Conservation (phyloP, 2,329 filamentous ascomycete genomes). For the Fusarium transvaalense region DNA sequence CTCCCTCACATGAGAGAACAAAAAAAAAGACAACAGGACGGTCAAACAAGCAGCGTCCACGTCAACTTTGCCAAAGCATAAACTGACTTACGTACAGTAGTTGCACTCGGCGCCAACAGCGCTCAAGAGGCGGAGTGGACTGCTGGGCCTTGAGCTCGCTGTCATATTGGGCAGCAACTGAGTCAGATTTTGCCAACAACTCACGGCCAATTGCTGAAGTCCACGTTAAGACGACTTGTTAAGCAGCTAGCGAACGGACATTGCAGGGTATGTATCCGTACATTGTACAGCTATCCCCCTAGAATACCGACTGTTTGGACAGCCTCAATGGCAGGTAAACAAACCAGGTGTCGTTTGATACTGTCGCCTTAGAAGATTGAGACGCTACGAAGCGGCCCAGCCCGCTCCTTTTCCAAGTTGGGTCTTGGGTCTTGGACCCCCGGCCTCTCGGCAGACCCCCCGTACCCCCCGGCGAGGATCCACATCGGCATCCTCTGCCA, state of each 20-base stretch:
- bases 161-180: conserved; percentile 48
- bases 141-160: conserved; percentile 21
- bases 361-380: conserved; percentile 25
- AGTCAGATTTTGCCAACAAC: conserved; percentile 33
- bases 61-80: conserved; percentile 32
- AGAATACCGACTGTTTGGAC: conserved; percentile 31
- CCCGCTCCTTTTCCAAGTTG: conserved; percentile 30
- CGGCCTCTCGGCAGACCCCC: conserved; percentile 29
- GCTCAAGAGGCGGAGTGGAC: conserved; percentile 25
- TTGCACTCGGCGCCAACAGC: conserved; percentile 19
- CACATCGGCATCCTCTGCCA: conserved; percentile 30
- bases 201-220: conserved; percentile 41
- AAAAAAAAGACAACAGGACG: conserved; percentile 15
- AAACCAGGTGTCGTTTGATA: conserved; percentile 10
- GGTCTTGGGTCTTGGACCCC: conserved; percentile 6
- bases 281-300: background rate
- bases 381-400: conserved; percentile 36
- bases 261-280: conserved; percentile 13
- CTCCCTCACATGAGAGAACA: conserved; percentile 39
- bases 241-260: conserved; percentile 14
- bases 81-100: conserved; percentile 29
- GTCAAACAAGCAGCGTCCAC: conserved; percentile 28
- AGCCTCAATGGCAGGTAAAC: conserved; percentile 9
- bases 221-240: conserved; percentile 40
- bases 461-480: conserved; percentile 26